A percentile compares a stretch with the other conserved stretches of the same genome.
These are phyloP conservation scores for Boehmeria nivea DNA, from an alignment of 306 rosid species.

Conservation along the genomic window DNA sequence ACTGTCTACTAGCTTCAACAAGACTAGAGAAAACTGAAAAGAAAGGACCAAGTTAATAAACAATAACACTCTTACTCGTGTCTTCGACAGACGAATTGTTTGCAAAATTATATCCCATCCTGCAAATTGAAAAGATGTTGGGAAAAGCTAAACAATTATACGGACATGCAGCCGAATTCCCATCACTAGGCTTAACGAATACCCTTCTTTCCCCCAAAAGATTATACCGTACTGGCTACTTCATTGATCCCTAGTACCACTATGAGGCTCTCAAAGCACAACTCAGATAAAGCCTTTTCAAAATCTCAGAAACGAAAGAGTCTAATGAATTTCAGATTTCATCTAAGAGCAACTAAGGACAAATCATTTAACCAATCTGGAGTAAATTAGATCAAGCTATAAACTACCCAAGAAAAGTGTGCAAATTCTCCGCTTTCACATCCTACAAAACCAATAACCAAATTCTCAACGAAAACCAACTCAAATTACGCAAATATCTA, in stretches of 20 bases:
- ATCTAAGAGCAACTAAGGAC: background rate
- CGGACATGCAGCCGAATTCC: conserved; percentile 13
- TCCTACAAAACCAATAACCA: background rate
- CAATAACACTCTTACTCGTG: conserved; percentile 56
- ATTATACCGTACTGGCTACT: too few relatives aligned
- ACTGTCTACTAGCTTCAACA: conserved; percentile 3
- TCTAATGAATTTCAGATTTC: background rate
- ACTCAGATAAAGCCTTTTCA: background rate
- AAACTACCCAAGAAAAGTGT: too few relatives aligned
- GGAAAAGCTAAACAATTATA: conserved; percentile 20
- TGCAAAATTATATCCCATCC: conserved; percentile 58
- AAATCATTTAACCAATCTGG: background rate
- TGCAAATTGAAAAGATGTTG: conserved; percentile 48
- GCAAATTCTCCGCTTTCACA: too few relatives aligned
- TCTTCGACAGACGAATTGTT: conserved; percentile 43
- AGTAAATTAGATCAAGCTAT: too few relatives aligned
- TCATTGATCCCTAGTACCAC: background rate
- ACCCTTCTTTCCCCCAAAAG: too few relatives aligned
- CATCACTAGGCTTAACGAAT: background rate
- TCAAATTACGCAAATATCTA: too few relatives aligned
- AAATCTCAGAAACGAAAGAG: background rate
- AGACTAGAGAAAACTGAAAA: conserved; percentile 4
- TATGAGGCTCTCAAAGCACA: background rate
- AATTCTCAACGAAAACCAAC: background rate
- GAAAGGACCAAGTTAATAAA: conserved; percentile 20